phyloP scores from a whole-genome alignment of 2,329 filamentous ascomycete species.

The Colletotrichum endophyticum region DNA sequence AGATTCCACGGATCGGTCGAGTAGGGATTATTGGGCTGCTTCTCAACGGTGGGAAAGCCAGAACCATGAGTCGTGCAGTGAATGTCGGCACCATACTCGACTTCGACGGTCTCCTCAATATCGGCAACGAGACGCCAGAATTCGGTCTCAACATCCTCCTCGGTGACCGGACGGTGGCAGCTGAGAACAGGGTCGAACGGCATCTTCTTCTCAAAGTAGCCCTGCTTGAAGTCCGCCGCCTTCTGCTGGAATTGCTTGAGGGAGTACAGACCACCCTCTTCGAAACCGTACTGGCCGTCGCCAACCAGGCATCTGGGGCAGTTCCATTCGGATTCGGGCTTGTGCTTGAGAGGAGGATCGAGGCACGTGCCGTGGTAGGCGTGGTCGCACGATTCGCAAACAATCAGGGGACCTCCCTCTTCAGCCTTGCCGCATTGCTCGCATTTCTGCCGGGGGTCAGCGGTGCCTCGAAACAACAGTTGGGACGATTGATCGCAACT shows the following conservation, averaged over 20 bases:
- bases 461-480: conserved; percentile 1
- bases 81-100: conserved; percentile 97
- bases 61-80: conserved; percentile 98
- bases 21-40: conserved; percentile 85
- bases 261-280: conserved; percentile 95
- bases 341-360: conserved; percentile 79
- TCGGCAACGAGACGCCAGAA: conserved; percentile 97
- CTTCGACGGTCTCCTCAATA: conserved; percentile 93
- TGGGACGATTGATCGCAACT: conserved; percentile 7
- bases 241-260: conserved; percentile 96
- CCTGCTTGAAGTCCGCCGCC: conserved; percentile 92
- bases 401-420: conserved; percentile 70
- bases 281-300: conserved; percentile 95
- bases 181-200: conserved; percentile 85
- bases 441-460: conserved; percentile 65
- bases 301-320: conserved; percentile 94
- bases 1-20: conserved; percentile 94
- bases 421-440: conserved; percentile 85
- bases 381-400: conserved; percentile 92
- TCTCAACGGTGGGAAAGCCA: conserved; percentile 93
- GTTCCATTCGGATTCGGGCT: conserved; percentile 91
- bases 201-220: conserved; percentile 91
- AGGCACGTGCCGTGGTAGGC: conserved; percentile 87
- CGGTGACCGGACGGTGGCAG: conserved; percentile 79
- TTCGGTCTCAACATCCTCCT: conserved; percentile 94